Evolutionary conservation across 257 asterid genomes (phyloP), one percentile per base, ranked within the genome.

Genomic region (Penstemon barbatus): DNA sequence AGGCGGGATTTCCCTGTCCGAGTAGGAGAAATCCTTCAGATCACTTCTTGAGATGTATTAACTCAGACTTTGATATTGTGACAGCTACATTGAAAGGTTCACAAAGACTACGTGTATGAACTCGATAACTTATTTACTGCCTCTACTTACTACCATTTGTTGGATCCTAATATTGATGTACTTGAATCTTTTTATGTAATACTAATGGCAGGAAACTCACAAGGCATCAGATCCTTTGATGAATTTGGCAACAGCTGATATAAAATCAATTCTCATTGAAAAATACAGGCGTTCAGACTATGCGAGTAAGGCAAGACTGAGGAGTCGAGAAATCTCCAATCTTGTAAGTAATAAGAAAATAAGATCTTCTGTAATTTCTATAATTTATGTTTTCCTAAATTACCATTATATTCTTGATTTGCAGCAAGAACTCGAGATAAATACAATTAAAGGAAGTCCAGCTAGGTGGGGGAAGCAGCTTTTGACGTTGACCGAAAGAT

Each of bases 1-100:
- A 94, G 66, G 91, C 99, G n/a, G 99, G 99, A 4, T 94, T 88
- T 55, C 96, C 97, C 10, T 94, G 99, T 82, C 96, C 99, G 2
- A 88, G 95, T 71, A 80, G 95, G 78, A 86, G 96, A 69, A 94
- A 91, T 66, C 99, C 99, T 2, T 94, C 99, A 0, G 99, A 94
- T 55, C 99, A 94, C 78, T 94, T 94, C 85, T 79, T 94, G 45
- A 87, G 97, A 8, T 94, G 99, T 57, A 69, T 94, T 48, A 94
- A 94, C 76, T 85, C 97, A 0, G 99, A 94, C 40, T 94, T 94
- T 41, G 99, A 94, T 33, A 13, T 82, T 7, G 99, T 94, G 49
- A 84, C 96, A 7, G 96, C 96, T 44, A 86, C 96, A 3, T 41
- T 93, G 71, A 84, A 70, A 81, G 96, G 96, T 61, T 93, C 99